These are phyloP conservation scores for Lyophyllum atratum DNA, from an alignment of 768 basidiomycete genomes.

Conservation along the genomic window DNA sequence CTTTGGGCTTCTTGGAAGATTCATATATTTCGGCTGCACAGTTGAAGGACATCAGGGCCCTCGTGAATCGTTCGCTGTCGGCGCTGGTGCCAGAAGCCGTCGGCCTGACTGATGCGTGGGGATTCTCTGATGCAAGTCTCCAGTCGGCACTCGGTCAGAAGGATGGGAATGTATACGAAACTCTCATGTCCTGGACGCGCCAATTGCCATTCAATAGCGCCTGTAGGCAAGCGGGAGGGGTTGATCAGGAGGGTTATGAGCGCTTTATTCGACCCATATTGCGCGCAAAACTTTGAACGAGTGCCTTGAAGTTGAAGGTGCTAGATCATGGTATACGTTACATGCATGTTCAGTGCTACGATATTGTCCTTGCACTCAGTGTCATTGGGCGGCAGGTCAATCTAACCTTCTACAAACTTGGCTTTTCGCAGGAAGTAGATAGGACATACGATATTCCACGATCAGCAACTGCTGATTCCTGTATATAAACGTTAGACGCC, in stretches of 20 bases:
- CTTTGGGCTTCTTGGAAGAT: conserved; percentile 24
- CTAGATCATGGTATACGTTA: too few relatives aligned
- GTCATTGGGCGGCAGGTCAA: too few relatives aligned
- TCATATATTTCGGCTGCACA: conserved; percentile 18
- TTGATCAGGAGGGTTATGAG: conserved; percentile 21
- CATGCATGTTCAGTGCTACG: too few relatives aligned
- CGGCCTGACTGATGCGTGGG: conserved; percentile 26
- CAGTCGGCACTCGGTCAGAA: conserved; percentile 21
- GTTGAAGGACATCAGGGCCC: conserved; percentile 13
- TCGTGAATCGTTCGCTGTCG: conserved; percentile 11
- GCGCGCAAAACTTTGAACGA: conserved; percentile 5
- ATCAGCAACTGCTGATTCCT: too few relatives aligned
- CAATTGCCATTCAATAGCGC: conserved; percentile 22
- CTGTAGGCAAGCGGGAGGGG: conserved; percentile 11
- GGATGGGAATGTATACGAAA: conserved; percentile 27
- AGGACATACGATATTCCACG: too few relatives aligned
- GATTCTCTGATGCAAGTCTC: conserved; percentile 25
- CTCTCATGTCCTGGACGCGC: conserved; percentile 24
- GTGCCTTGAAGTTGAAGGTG: too few relatives aligned
- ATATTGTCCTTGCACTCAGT: too few relatives aligned
- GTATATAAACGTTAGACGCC: too few relatives aligned
- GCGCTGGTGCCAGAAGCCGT: conserved; percentile 23
- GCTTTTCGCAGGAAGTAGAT: too few relatives aligned
- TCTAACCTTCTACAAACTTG: too few relatives aligned
- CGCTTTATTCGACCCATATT: conserved; percentile 16